Evolutionary conservation across 2,329 filamentous ascomycete species (phyloP).

Genomic region (Fusarium setosum): DNA sequence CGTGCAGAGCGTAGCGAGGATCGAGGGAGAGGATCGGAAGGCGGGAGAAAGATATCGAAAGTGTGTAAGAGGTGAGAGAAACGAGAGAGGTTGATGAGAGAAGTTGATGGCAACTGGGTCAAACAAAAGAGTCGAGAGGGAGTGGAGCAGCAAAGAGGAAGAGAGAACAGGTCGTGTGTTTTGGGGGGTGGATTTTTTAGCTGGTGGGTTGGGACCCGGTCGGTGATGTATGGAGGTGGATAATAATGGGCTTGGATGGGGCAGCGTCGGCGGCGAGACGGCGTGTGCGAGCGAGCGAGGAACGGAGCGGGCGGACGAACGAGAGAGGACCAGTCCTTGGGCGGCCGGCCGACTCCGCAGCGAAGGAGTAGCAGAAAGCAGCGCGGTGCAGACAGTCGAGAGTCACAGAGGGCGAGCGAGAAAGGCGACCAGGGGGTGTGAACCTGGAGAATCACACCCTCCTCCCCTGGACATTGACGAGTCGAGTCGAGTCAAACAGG

Average conservation of each 20-base stretch:
- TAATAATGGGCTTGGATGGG: slow-evolving; percentile 4
- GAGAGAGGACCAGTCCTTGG: slow-evolving; percentile 2
- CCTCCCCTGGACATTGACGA: slow-evolving; percentile 1
- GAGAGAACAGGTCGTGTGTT: slow-evolving; percentile 41
- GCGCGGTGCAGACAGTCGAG: slow-evolving; percentile 3
- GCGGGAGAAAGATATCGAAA: background rate
- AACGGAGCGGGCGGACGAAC: slow-evolving; percentile 29
- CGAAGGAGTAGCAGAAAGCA: background rate
- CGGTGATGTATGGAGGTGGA: slow-evolving; percentile 43
- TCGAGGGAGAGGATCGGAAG: slow-evolving; percentile 8
- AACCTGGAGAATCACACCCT: slow-evolving; percentile 1
- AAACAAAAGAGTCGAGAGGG: slow-evolving; percentile 36
- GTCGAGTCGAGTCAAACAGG: background rate
- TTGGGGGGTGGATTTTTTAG: slow-evolving; percentile 39
- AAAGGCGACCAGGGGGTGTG: slow-evolving; percentile 3
- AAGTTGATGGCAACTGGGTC: slow-evolving; percentile 36
- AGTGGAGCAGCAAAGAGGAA: slow-evolving; percentile 37
- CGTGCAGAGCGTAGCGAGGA: slow-evolving; percentile 15
- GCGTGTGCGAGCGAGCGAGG: slow-evolving; percentile 25
- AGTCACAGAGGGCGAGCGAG: slow-evolving; percentile 3
- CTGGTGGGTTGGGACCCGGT: slow-evolving; percentile 40
- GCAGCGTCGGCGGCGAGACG: slow-evolving; percentile 24
- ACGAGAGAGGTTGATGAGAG: slow-evolving; percentile 29
- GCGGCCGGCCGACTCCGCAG: slow-evolving; percentile 16
- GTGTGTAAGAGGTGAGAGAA: slow-evolving; percentile 12